Percentiles rank a stretch among this genome's conserved stretches.
phyloP scores from a whole-genome alignment of 441 rosid species.

The Pelargonium cotyledonis region DNA sequence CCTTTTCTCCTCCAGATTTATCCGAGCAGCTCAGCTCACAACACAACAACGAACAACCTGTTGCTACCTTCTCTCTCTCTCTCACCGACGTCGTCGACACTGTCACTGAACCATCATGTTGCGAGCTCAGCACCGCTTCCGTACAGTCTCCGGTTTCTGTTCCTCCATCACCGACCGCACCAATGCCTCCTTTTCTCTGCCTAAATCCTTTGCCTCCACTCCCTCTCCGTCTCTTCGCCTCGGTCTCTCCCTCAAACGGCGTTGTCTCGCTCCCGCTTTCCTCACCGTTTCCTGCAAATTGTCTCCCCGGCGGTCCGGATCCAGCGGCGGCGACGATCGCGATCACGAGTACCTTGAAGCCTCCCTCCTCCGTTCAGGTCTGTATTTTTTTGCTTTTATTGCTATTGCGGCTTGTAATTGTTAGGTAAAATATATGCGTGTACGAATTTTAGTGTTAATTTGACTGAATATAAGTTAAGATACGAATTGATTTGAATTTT shows the following conservation, averaged over 20 bases:
- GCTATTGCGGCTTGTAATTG: background rate
- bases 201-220: slow-evolving; percentile 22
- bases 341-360: slow-evolving; percentile 61
- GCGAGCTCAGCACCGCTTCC: slow-evolving; percentile 24
- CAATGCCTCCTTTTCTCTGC: slow-evolving; percentile 18
- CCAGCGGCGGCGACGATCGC: slow-evolving; percentile 30
- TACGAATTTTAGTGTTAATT: background rate
- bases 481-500: background rate
- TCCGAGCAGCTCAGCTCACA: too few species aligned
- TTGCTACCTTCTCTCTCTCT: background rate
- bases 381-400: background rate
- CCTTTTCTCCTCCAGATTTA: too few species aligned
- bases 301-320: slow-evolving; percentile 33
- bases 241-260: slow-evolving; percentile 22
- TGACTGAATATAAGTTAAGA: background rate
- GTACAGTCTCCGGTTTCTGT: slow-evolving; percentile 15
- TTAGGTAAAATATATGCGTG: background rate
- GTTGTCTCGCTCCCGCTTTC: slow-evolving; percentile 20
- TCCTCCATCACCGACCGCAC: slow-evolving; percentile 14
- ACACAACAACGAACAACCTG: background rate
- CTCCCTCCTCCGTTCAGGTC: slow-evolving; percentile 73
- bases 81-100: background rate
- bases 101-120: slow-evolving; percentile 21
- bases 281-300: slow-evolving; percentile 38
- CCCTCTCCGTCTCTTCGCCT: slow-evolving; percentile 28